These are phyloP conservation scores for Magnaporthiopsis rhizophila DNA, from an alignment of 2,329 filamentous ascomycete genomes.

Conservation along the genomic window DNA sequence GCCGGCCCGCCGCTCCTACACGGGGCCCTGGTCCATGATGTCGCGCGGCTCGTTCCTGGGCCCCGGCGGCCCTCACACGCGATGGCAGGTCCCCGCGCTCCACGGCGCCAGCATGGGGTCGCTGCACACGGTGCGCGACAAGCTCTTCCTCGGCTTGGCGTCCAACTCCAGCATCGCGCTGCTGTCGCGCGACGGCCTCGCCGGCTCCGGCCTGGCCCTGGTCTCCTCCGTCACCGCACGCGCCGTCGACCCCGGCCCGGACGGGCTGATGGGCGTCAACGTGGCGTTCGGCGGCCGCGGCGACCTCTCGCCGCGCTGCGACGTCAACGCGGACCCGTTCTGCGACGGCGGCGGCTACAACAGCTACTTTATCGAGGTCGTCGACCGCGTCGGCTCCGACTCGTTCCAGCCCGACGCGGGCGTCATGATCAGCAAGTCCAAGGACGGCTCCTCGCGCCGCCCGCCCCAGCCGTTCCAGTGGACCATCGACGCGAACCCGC, in stretches of 20 bases:
- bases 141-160: conserved; percentile 41
- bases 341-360: conserved; percentile 44
- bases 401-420: conserved; percentile 43
- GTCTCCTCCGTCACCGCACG: conserved; percentile 39
- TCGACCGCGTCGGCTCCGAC: conserved; percentile 46
- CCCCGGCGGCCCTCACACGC: conserved; percentile 42
- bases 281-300: conserved; percentile 29
- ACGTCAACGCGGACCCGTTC: conserved; percentile 30
- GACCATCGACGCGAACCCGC: conserved; percentile 45
- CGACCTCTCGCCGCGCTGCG: conserved; percentile 37
- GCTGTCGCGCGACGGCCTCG: conserved; percentile 34
- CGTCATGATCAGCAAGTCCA: conserved; percentile 47
- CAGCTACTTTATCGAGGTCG: conserved; percentile 43
- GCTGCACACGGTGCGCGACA: conserved; percentile 44
- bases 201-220: conserved; percentile 33
- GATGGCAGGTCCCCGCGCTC: conserved; percentile 42
- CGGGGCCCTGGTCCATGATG: conserved; percentile 46
- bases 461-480: conserved; percentile 39
- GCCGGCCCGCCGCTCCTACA: conserved; percentile 37
- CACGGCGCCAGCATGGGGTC: conserved; percentile 41
- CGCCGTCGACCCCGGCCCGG: conserved; percentile 30
- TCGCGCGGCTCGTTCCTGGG: conserved; percentile 44
- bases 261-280: conserved; percentile 37
- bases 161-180: conserved; percentile 33
- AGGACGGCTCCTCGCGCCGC: conserved; percentile 31